Evolutionary conservation across 345 rosid genomes (phyloP), one percentile per base, ranked within the genome.

Genomic region (Lumnitzera littorea): DNA sequence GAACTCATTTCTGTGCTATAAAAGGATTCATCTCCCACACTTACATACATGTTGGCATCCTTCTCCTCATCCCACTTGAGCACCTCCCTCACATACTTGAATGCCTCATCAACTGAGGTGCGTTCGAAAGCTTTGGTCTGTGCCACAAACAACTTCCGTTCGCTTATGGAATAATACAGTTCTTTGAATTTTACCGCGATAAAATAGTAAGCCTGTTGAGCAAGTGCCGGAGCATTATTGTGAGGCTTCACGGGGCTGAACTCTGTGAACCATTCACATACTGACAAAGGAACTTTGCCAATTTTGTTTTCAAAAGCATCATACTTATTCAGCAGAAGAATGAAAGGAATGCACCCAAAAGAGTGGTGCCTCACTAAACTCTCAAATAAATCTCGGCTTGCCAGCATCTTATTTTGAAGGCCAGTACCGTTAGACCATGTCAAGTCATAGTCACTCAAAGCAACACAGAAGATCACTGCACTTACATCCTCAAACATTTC

Each of bases 401-500:
- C 80, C 48, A 79, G 24, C 83, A 84, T 84, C 69, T 84, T 81
- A 61, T 84, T 84, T n/a, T 54, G 58, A 15, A 64, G 47, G 46
- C 74, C 70, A 1, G 63, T 50, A 54, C 79, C 75, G 20, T 47
- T 50, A 41, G 65, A 41, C 60, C 59, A 74, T 49, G 56, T 67
- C 67, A 77, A 77, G 46, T 81, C 90, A 51, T 84, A 84, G 62
- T 84, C 90, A 4, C 83, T 79, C 62, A 84, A 57, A n/a, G 90
- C 75, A 48, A 81, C 74, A 20, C 84, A 81, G 78, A 84, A 81
- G 51, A 77, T 72, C 60, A 84, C 77, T 15, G 74, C 83, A 51
- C 84, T 70, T 48, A 74, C 77, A 11, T 84, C 87, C 75, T 81
- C 87, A 58, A 84, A 84, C 90, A 84, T 84, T 63, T 77, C 84